Conservation (phyloP, 768 basidiomycete genomes). For the Termitomyces sp. region DNA sequence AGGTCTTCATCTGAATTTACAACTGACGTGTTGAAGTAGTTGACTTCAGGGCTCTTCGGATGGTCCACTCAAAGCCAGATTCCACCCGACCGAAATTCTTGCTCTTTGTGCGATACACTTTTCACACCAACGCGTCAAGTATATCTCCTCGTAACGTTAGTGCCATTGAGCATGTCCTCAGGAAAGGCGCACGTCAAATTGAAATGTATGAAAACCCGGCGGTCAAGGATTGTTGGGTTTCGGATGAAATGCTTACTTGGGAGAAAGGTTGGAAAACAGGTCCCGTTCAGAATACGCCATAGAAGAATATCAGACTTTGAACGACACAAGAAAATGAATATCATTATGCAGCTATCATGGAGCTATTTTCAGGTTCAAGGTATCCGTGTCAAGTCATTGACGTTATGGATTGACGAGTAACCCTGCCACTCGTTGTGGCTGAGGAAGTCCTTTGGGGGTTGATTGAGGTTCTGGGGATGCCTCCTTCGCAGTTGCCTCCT, state of each 20-base stretch:
- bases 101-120: constrained; percentile 66
- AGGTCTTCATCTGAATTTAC: not conserved
- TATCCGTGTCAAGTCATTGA: not conserved
- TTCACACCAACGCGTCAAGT: constrained; percentile 59
- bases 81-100: constrained; percentile 61
- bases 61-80: constrained; percentile 67
- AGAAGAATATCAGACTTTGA: not conserved
- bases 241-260: constrained; percentile 71
- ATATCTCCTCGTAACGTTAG: constrained; percentile 66
- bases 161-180: constrained; percentile 74
- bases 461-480: not conserved
- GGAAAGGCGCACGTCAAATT: constrained; percentile 64
- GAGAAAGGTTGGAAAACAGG: constrained; percentile 30
- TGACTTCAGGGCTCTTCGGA: constrained; percentile 64
- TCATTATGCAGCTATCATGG: not conserved
- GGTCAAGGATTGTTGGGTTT: constrained; percentile 76
- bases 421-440: constrained; percentile 2
- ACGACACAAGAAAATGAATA: not conserved
- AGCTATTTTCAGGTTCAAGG: not conserved
- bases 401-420: not conserved
- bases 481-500: not conserved
- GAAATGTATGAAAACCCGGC: constrained; percentile 65
- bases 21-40: not conserved
- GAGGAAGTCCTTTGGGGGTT: not conserved
- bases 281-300: not conserved